Evolutionary conservation across 225 moss, liverwort and hornwort species (phyloP).

Genomic region (Pseudoscleropodium purum): DNA sequence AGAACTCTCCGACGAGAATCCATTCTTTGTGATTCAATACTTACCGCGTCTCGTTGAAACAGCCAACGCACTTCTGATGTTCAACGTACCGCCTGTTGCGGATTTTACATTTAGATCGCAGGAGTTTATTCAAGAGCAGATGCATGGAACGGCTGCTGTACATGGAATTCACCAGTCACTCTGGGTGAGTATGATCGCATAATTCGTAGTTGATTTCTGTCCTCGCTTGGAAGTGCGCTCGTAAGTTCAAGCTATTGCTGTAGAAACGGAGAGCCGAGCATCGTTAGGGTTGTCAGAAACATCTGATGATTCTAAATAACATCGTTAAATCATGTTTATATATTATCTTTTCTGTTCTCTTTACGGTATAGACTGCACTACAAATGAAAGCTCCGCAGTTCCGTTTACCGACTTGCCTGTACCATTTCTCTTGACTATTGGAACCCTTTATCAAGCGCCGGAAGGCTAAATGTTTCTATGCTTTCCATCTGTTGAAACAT

Average conservation of each 20-base stretch:
- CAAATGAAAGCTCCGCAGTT: not conserved
- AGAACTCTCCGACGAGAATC: not conserved
- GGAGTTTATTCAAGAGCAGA: not conserved
- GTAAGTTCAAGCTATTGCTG: not conserved
- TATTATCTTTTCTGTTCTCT: not conserved
- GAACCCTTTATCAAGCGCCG: not conserved
- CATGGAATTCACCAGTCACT: not conserved
- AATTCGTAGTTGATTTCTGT: not conserved
- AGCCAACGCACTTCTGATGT: not conserved
- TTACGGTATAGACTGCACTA: not conserved
- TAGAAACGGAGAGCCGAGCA: not conserved
- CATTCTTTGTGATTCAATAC: not conserved
- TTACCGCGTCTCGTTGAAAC: not conserved
- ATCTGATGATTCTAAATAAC: not conserved
- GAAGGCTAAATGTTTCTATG: not conserved
- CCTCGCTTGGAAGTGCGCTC: not conserved
- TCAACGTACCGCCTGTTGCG: not conserved
- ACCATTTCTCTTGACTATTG: not conserved
- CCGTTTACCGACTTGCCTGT: not conserved
- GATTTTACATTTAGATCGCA: not conserved
- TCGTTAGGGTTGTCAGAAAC: not conserved
- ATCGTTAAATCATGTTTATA: not conserved
- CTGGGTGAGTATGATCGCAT: not conserved
- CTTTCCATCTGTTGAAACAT: not conserved
- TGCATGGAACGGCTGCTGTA: not conserved